Evolutionary conservation across 208 protist genomes (phyloP).

Genomic region (Trypanosoma avium): DNA sequence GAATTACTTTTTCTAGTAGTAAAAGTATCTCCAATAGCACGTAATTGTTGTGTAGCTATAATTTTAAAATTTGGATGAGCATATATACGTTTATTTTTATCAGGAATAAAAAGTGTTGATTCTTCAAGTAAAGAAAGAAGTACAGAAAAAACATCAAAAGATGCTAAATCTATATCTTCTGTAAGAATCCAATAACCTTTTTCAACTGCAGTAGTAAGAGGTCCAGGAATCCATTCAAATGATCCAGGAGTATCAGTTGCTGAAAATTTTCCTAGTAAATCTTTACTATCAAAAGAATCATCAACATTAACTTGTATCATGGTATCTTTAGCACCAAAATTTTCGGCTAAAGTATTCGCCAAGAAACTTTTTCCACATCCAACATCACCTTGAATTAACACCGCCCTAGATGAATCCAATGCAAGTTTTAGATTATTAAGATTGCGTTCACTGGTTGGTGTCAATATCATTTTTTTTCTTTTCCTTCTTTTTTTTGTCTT

Average conservation of each 20-base stretch:
- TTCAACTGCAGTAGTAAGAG: constrained; percentile 94
- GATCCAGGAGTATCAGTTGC: constrained; percentile 97
- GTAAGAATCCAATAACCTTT: constrained; percentile 98
- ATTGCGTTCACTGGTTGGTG: constrained; percentile 62
- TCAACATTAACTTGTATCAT: constrained; percentile 94
- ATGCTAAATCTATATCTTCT: constrained; percentile 99
- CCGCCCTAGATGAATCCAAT: constrained; percentile 62
- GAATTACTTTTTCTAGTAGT: constrained; percentile 60
- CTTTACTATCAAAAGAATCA: constrained; percentile 98
- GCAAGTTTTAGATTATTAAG: constrained; percentile 63
- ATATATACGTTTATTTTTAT: constrained; percentile 92
- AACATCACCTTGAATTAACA: constrained; percentile 86
- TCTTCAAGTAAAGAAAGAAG: constrained; percentile 97
- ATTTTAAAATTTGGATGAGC: constrained; percentile 87
- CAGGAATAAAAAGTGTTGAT: constrained; percentile 94
- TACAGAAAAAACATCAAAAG: constrained; percentile 97
- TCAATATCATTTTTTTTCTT: no score
- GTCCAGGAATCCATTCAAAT: constrained; percentile 98
- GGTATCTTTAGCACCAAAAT: constrained; percentile 54
- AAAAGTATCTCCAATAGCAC: constrained; percentile 44
- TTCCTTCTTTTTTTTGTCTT: no score
- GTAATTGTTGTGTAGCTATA: constrained; percentile 87
- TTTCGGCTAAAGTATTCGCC: constrained; percentile 60
- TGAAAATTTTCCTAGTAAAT: constrained; percentile 98
- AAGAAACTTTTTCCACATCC: constrained; percentile 83